Evolutionary conservation across 202 grass and related monocot genomes (phyloP), one percentile per base, ranked within the genome.

Genomic region (Cymbopogon flexuosus): DNA sequence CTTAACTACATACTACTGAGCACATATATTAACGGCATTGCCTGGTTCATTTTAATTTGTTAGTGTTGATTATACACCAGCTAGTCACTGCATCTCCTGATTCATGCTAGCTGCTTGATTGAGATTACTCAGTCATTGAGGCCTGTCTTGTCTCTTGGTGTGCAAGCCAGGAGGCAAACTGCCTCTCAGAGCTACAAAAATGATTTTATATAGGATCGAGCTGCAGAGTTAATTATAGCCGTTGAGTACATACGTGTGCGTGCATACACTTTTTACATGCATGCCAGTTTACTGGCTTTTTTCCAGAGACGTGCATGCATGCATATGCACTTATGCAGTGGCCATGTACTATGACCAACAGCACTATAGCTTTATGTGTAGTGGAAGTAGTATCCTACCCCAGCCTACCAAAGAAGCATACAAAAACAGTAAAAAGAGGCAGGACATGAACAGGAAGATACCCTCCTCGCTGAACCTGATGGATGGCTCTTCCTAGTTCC

Each of bases 301-400:
- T 86, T 86, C 62, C 84, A 90, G 69, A 89, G 79, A 56, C 73
- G 41, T 86, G 87, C 87, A 86, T 89, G 87, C 83, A 83, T 74
- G 84, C 40, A 75, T 83, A 57, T 75, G 79, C 59, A 67, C 39
- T 75, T 57, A 57, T 70, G 74, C 14, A 67, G 45, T 70, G 76
- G 41, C 54, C 43, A 70, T 69, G 78, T 88, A 76, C 85, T 21
- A 56, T 22, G 57, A 68, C 49, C 21, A 43, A 12, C 23, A 62
- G 27, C 42, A 10, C 68, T 71, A 60, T 61, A 60, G 47, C 66
- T 60, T 81, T 72, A 71, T 72, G 30, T 61, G 78, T n/a, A 65
- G 65, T 56, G 59, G 27, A 70, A 47, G 56, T 47, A 73, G 70
- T 51, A 72, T 72, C 78, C 57, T 72, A 64, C 16, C 43, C 16